Evolutionary conservation across 306 rosid species (phyloP).

Genomic region (Luffa aegyptiaca): DNA sequence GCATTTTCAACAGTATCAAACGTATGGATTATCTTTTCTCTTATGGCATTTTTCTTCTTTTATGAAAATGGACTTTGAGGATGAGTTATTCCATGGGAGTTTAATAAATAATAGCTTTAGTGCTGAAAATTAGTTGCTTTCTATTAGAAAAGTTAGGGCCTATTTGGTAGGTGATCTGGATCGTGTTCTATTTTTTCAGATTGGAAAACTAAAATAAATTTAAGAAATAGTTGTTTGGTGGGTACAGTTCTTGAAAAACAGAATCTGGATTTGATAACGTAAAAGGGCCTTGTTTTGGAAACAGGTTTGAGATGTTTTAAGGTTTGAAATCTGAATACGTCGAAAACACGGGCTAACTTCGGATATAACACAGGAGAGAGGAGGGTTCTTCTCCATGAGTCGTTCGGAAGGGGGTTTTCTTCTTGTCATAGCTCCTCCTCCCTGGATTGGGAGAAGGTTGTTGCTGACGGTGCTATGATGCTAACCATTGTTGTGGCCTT

Average conservation of each 20-base stretch:
- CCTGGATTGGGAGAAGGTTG: background rate
- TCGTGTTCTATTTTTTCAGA: background rate
- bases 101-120: background rate
- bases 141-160: background rate
- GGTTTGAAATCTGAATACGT: background rate
- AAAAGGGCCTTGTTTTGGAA: background rate
- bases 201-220: background rate
- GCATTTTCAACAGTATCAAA: background rate
- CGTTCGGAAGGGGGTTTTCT: background rate
- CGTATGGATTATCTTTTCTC: background rate
- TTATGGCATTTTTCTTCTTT: background rate
- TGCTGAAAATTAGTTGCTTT: background rate
- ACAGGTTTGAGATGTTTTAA: background rate
- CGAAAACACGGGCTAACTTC: background rate
- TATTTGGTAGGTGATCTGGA: background rate
- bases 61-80: background rate
- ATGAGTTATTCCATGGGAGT: background rate
- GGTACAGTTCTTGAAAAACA: background rate
- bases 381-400: background rate
- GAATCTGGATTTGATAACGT: background rate
- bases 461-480: conserved; percentile 37
- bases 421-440: conserved; percentile 8
- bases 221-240: background rate
- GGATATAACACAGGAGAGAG: background rate
- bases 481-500: conserved; percentile 35